phyloP scores from a whole-genome alignment of 768 basidiomycete genomes.

The Melanogaster broomeanus region DNA sequence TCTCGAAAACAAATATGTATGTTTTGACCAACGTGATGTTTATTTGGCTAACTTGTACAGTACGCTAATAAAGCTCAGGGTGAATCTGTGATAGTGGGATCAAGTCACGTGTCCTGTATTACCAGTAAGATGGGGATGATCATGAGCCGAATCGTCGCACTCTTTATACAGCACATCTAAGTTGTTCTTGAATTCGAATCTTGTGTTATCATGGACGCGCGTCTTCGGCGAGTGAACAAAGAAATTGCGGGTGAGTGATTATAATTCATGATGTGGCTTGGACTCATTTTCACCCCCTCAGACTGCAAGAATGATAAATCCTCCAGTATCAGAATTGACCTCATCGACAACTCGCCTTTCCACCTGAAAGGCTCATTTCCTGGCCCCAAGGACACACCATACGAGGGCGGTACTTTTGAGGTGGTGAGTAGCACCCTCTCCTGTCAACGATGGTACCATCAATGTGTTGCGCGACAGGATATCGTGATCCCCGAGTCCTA shows the following conservation, averaged over 20 bases:
- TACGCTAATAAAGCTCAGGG: too few relatives aligned
- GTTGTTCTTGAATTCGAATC: conserved; percentile 3
- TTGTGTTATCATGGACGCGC: conserved; percentile 69
- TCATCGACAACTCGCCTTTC: conserved; percentile 87
- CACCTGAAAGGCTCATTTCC: conserved; percentile 91
- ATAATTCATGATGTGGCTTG: not conserved
- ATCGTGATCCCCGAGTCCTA: conserved; percentile 92
- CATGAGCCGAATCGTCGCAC: too few relatives aligned
- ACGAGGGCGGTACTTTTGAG: conserved; percentile 88
- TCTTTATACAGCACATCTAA: not conserved
- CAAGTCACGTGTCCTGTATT: conserved; percentile 25
- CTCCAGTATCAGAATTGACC: conserved; percentile 82
- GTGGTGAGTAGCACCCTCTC: conserved; percentile 58
- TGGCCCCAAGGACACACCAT: conserved; percentile 92
- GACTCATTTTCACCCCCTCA: conserved; percentile 34
- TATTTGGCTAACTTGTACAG: too few relatives aligned
- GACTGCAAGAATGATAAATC: conserved; percentile 96
- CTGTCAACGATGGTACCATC: not conserved
- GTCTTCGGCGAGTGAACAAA: conserved; percentile 89
- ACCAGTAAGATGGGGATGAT: conserved; percentile 5
- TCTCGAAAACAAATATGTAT: not conserved
- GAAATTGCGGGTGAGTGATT: conserved; percentile 75
- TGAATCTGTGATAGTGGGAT: too few relatives aligned
- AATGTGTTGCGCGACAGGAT: conserved; percentile 51
- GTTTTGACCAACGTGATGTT: too few relatives aligned